Evolutionary conservation across 208 protist genomes (phyloP).

Genomic region (Leishmania aethiopica): DNA sequence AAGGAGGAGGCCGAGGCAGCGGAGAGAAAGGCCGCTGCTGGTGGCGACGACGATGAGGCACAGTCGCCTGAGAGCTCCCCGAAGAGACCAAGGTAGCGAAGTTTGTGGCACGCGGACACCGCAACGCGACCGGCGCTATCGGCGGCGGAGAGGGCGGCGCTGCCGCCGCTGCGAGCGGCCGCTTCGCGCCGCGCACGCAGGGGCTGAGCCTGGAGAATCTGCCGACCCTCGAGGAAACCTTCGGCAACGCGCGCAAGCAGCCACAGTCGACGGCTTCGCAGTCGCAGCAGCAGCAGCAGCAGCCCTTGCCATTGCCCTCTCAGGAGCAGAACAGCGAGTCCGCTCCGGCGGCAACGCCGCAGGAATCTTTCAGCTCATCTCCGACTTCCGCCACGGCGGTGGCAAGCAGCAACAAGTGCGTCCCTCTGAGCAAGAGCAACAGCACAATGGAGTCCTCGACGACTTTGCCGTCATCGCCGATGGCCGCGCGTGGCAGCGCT

Average conservation of each 20-base stretch:
- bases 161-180: background rate
- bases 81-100: constrained; percentile 49
- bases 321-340: constrained; percentile 15
- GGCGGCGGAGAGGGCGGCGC: constrained; percentile 9
- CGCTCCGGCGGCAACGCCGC: background rate
- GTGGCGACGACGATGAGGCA: background rate
- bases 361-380: background rate
- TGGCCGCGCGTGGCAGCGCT: background rate
- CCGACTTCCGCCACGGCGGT: constrained; percentile 5
- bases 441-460: constrained; percentile 3
- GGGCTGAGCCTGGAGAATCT: constrained; percentile 51
- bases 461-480: background rate
- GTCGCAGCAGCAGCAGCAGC: constrained; percentile 1
- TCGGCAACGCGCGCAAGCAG: constrained; percentile 40
- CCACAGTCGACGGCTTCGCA: background rate
- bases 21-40: background rate
- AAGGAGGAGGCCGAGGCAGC: constrained; percentile 18
- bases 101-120: constrained; percentile 75
- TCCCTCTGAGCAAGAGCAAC: constrained; percentile 8
- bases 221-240: constrained; percentile 67
- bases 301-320: background rate
- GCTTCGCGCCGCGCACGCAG: constrained; percentile 8
- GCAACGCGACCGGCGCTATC: constrained; percentile 59
- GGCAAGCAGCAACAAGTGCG: constrained; percentile 12
- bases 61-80: constrained; percentile 13